Evolutionary conservation across 2,329 filamentous ascomycete genomes (phyloP).

Genomic region (Apiospora pterosperma): DNA sequence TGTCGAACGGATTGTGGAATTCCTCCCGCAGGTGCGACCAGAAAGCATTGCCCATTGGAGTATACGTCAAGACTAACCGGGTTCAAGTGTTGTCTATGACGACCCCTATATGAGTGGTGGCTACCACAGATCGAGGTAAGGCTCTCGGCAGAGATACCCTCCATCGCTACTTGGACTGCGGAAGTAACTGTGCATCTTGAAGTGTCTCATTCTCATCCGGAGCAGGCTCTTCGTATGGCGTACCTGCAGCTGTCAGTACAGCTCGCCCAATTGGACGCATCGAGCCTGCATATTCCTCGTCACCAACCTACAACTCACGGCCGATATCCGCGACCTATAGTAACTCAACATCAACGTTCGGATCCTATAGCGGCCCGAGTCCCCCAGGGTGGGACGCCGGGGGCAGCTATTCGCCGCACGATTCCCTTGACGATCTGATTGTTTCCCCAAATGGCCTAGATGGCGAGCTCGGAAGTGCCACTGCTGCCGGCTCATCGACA

Average conservation of each 20-base stretch:
- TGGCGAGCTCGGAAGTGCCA: constrained; percentile 46
- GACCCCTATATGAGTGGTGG: constrained; percentile 23
- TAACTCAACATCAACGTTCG: constrained; percentile 25
- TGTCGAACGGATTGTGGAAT: constrained; percentile 47
- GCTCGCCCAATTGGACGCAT: constrained; percentile 35
- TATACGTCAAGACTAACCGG: constrained; percentile 22
- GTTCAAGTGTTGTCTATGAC: constrained; percentile 25
- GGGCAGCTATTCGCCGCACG: constrained; percentile 52
- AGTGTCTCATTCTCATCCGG: constrained; percentile 42
- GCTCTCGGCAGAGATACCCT: constrained; percentile 14
- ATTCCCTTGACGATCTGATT: constrained; percentile 57
- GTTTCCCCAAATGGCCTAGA: constrained; percentile 51
- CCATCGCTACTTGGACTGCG: constrained; percentile 13
- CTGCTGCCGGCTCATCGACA: constrained; percentile 19
- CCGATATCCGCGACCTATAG: constrained; percentile 38
- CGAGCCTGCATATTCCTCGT: constrained; percentile 36
- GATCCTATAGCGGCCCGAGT: constrained; percentile 37
- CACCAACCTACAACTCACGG: constrained; percentile 39
- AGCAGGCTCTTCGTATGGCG: constrained; percentile 29
- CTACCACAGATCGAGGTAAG: constrained; percentile 31
- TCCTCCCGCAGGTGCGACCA: constrained; percentile 49
- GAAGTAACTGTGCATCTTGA: constrained; percentile 32
- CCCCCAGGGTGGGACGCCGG: constrained; percentile 45
- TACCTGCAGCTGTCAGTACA: constrained; percentile 29
- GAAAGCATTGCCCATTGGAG: constrained; percentile 17